These are phyloP conservation scores for Trichocladium uniseriatum DNA, from an alignment of 495 filamentous ascomycete species.

Conservation along the genomic window DNA sequence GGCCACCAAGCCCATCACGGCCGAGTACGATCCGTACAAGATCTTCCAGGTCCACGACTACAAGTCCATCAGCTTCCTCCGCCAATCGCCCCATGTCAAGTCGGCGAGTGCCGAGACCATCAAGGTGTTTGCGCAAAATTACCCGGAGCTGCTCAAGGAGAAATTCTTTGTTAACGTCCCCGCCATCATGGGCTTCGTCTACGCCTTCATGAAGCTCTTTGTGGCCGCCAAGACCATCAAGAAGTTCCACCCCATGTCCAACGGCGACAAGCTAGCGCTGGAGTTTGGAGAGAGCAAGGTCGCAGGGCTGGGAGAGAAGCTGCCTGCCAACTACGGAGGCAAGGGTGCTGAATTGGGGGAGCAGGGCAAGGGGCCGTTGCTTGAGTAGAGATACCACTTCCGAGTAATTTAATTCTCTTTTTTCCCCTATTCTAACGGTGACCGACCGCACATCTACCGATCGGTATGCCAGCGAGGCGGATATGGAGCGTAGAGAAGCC, in stretches of 20 bases:
- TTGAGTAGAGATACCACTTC: neutral
- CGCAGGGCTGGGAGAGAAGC: slow-evolving; percentile 42
- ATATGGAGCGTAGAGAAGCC: too few species aligned
- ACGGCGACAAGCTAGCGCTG: slow-evolving; percentile 57
- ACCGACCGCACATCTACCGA: too few species aligned
- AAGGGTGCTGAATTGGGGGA: slow-evolving; percentile 43
- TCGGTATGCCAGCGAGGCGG: too few species aligned
- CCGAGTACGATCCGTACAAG: slow-evolving; percentile 73
- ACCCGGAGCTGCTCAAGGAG: slow-evolving; percentile 76
- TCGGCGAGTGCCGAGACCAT: slow-evolving; percentile 69
- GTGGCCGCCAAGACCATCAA: slow-evolving; percentile 67
- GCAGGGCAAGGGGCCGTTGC: slow-evolving; percentile 26
- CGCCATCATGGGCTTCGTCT: slow-evolving; percentile 80
- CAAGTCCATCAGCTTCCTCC: slow-evolving; percentile 69
- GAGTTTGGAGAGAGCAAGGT: slow-evolving; percentile 47
- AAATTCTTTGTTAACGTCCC: slow-evolving; percentile 95
- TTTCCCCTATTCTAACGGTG: too few species aligned
- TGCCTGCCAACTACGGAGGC: slow-evolving; percentile 68
- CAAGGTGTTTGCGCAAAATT: slow-evolving; percentile 62
- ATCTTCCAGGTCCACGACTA: slow-evolving; percentile 90
- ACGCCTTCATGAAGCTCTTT: slow-evolving; percentile 67
- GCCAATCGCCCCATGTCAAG: slow-evolving; percentile 58
- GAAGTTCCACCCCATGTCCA: slow-evolving; percentile 76
- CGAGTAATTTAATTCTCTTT: too few species aligned
- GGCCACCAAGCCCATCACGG: slow-evolving; percentile 62